A percentile compares a stretch with the other conserved stretches of the same genome.
Conservation (phyloP, 2,329 filamentous ascomycete species). For the Diaporthe citrichinensis region DNA sequence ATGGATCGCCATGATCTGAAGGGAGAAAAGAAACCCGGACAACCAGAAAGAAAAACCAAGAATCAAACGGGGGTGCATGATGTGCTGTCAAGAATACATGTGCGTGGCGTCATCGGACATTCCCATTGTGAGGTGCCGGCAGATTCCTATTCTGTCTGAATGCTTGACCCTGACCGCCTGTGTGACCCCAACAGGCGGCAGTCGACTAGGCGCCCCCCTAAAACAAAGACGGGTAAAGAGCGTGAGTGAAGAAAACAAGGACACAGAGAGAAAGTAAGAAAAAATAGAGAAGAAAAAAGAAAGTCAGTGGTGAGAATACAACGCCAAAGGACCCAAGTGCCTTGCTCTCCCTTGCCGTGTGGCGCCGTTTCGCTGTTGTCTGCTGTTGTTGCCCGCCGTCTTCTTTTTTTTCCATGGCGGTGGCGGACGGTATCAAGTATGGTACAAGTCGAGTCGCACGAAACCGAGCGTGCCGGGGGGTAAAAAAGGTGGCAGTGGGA, state of each 20-base stretch:
- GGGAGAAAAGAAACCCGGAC: neutral
- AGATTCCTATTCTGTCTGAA: neutral
- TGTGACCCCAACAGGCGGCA: slow-evolving; percentile 17
- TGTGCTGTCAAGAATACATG: slow-evolving; percentile 31
- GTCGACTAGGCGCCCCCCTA: neutral
- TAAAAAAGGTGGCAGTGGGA: slow-evolving; percentile 17
- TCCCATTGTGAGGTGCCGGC: slow-evolving; percentile 26
- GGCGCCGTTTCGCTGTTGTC: slow-evolving; percentile 29
- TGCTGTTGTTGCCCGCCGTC: slow-evolving; percentile 1
- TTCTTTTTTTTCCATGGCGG: slow-evolving; percentile 27
- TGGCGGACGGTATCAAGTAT: slow-evolving; percentile 25
- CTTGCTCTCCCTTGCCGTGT: slow-evolving; percentile 35
- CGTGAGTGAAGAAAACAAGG: neutral
- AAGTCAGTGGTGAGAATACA: slow-evolving; percentile 4
- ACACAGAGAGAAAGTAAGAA: neutral
- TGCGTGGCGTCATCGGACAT: slow-evolving; percentile 24
- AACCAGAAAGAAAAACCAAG: neutral
- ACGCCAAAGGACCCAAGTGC: slow-evolving; percentile 12
- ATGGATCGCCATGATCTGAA: slow-evolving; percentile 11
- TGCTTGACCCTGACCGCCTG: slow-evolving; percentile 2
- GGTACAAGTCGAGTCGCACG: slow-evolving; percentile 35
- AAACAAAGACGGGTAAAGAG: neutral
- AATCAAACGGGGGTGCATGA: slow-evolving; percentile 30
- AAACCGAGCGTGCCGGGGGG: neutral
- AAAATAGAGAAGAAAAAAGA: slow-evolving; percentile 14